These are phyloP conservation scores for Cyclotella sp. DNA, from an alignment of 108 stramenopile species.

Conservation along the genomic window DNA sequence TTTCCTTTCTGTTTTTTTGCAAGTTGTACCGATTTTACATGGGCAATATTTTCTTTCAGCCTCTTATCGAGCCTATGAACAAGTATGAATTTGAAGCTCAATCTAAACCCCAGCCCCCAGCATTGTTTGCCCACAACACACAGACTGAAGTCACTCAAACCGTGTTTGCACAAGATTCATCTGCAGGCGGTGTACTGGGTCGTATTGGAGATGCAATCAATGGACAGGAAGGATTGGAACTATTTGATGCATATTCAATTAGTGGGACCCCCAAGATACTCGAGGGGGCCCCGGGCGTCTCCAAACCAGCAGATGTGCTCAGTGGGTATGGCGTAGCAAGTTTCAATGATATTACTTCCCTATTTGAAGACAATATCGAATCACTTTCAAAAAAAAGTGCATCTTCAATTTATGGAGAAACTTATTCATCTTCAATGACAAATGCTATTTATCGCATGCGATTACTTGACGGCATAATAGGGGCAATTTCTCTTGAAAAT, in stretches of 20 bases:
- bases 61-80: conserved; percentile 8
- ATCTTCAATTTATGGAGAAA: conserved; percentile 41
- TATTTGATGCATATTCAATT: conserved; percentile 45
- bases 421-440: conserved; percentile 29
- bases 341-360: neutral
- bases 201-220: conserved; percentile 46
- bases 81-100: conserved; percentile 24
- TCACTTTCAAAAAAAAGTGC: conserved; percentile 12
- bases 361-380: conserved; percentile 29
- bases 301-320: conserved; percentile 40
- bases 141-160: conserved; percentile 36
- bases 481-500: neutral
- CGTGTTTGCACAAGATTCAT: conserved; percentile 33
- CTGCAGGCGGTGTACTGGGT: conserved; percentile 41
- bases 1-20: neutral
- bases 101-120: conserved; percentile 23
- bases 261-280: conserved; percentile 35
- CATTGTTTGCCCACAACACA: conserved; percentile 51
- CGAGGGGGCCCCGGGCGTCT: conserved; percentile 50
- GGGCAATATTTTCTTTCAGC: neutral
- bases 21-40: neutral
- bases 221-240: conserved; percentile 17
- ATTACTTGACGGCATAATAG: conserved; percentile 20
- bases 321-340: conserved; percentile 25
- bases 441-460: conserved; percentile 22